These are phyloP conservation scores for Ceratobasidium sp. DNA, from an alignment of 1,284 basidiomycete species.

Conservation along the genomic window DNA sequence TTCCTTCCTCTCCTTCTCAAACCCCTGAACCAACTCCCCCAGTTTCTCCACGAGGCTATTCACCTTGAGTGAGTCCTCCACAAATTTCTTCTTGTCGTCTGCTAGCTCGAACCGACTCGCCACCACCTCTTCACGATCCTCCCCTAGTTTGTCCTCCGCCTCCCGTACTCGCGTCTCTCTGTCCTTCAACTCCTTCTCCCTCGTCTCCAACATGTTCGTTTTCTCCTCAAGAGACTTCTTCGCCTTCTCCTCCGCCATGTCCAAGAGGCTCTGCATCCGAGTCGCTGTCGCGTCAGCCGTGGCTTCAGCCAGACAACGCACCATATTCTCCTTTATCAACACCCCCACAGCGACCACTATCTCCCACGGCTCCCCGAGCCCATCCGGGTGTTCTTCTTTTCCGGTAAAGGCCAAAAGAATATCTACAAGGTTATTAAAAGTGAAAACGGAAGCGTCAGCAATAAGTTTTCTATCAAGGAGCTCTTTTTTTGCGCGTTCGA, in stretches of 20 bases:
- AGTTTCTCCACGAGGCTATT: neutral
- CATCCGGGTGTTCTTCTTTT: neutral
- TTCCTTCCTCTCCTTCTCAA: neutral
- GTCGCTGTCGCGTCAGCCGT: neutral
- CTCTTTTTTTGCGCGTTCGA: neutral
- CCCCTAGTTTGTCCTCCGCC: too few relatives aligned
- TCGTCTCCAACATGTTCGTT: neutral
- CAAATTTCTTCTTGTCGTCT: neutral
- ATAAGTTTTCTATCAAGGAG: neutral
- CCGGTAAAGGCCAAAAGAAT: constrained; percentile 8
- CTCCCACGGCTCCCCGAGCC: neutral
- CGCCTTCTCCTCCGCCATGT: neutral
- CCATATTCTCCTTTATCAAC: neutral
- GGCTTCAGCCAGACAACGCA: neutral
- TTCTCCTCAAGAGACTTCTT: too few relatives aligned
- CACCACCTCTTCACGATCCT: too few relatives aligned
- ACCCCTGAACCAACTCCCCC: neutral
- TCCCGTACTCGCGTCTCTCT: too few relatives aligned
- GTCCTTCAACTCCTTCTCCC: neutral
- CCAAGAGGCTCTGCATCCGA: neutral
- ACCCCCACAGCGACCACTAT: neutral
- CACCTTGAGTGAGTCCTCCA: neutral
- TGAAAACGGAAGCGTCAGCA: neutral
- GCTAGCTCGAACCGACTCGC: neutral
- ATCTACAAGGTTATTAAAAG: neutral